Conservation (phyloP, 805 yeast species). For the Ogataea minuta region DNA sequence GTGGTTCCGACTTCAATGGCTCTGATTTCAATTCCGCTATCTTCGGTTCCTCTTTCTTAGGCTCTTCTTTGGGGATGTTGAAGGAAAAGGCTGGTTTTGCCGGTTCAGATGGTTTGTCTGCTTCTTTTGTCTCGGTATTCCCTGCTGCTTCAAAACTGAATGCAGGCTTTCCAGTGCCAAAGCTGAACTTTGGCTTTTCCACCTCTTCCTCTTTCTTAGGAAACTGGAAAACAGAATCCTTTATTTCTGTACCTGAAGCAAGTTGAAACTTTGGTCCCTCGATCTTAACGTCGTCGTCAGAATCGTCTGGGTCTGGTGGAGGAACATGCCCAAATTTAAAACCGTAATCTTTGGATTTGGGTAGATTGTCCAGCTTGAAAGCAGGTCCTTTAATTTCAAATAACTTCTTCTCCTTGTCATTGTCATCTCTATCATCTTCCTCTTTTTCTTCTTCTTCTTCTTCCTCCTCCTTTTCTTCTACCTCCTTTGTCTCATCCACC, state of each 20-base stretch:
- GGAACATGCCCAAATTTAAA: constrained; percentile 44
- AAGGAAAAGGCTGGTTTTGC: constrained; percentile 6
- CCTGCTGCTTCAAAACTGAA: constrained; percentile 16
- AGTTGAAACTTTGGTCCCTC: constrained; percentile 70
- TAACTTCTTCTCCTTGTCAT: constrained; percentile 2
- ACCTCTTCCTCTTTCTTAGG: constrained; percentile 8
- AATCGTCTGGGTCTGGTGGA: constrained; percentile 37
- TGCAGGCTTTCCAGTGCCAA: constrained; percentile 17
- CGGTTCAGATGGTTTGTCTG: constrained; percentile 2
- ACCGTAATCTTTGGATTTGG: constrained; percentile 49
- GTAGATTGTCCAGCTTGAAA: constrained; percentile 48
- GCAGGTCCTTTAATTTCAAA: constrained; percentile 70
- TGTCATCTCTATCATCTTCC: constrained; percentile 27
- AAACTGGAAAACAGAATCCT: constrained; percentile 33
- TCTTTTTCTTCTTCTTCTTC: constrained; percentile 42
- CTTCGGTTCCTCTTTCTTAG: neutral
- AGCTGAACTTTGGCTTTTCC: constrained; percentile 4
- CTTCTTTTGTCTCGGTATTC: constrained; percentile 1
- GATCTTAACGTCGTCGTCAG: constrained; percentile 62
- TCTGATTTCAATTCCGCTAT: constrained; percentile 21
- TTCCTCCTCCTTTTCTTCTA: neutral
- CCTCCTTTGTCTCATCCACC: constrained; percentile 22
- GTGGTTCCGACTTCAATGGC: neutral
- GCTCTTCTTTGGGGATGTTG: constrained; percentile 1
- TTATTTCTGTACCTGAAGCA: constrained; percentile 36